These are phyloP conservation scores for Clathrus columnatus DNA, from an alignment of 768 basidiomycete species.

Conservation along the genomic window DNA sequence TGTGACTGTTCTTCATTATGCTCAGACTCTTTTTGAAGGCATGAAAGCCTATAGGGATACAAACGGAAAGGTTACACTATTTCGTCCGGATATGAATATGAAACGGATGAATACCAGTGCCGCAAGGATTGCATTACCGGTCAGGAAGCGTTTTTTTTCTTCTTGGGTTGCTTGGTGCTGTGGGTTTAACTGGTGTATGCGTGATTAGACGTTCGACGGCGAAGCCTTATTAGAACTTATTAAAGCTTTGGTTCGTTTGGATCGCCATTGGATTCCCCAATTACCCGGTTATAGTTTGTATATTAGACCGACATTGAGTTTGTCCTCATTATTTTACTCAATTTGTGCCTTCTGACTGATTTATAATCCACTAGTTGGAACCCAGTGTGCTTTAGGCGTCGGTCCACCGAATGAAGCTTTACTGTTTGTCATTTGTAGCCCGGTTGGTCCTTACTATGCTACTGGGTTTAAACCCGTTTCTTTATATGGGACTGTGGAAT, in stretches of 20 bases:
- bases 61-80: conserved; percentile 67
- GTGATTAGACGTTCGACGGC: conserved; percentile 62
- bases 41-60: conserved; percentile 86
- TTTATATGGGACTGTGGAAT: conserved; percentile 56
- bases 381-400: conserved; percentile 44
- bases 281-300: conserved; percentile 87
- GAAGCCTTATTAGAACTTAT: conserved; percentile 68
- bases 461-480: conserved; percentile 86
- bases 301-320: conserved; percentile 72
- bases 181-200: neutral
- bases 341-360: neutral
- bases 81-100: conserved; percentile 98
- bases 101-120: conserved; percentile 88
- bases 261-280: conserved; percentile 86
- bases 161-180: neutral
- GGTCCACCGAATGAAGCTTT: conserved; percentile 48
- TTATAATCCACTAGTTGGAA: conserved; percentile 54
- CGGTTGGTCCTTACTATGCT: conserved; percentile 73
- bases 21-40: conserved; percentile 85
- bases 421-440: conserved; percentile 54
- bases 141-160: conserved; percentile 29
- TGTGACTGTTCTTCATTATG: conserved; percentile 85
- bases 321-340: no score
- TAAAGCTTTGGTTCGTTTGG: conserved; percentile 75
- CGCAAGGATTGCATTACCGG: conserved; percentile 64